Conservation (phyloP, 768 basidiomycete genomes). For the Gloeostereum incarnatum region DNA sequence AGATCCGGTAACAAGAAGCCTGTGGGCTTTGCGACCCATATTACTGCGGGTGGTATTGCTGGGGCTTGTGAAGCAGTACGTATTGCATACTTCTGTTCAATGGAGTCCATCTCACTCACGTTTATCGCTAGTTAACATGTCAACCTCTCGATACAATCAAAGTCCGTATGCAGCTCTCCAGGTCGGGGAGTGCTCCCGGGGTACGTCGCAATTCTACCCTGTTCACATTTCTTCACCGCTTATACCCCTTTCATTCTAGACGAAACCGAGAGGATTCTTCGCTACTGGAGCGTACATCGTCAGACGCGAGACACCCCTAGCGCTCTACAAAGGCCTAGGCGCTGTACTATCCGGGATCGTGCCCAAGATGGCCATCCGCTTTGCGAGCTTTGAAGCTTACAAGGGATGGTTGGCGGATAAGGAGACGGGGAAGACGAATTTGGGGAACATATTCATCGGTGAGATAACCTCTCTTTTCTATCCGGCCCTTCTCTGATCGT, state of each 20-base stretch:
- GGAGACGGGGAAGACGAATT: constrained; percentile 68
- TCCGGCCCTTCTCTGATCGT: not conserved
- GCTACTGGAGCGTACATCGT: constrained; percentile 88
- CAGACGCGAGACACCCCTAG: constrained; percentile 85
- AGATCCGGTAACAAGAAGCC: constrained; percentile 59
- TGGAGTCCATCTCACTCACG: not conserved
- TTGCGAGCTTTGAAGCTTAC: constrained; percentile 96
- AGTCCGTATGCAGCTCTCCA: constrained; percentile 98
- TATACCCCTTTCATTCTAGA: constrained; percentile 33
- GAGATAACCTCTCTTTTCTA: constrained; percentile 15
- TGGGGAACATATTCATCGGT: constrained; percentile 85
- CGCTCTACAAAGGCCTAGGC: constrained; percentile 96
- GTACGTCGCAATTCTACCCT: constrained; percentile 40
- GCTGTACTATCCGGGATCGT: constrained; percentile 96
- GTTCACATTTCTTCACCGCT: not conserved
- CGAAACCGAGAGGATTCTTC: constrained; percentile 85
- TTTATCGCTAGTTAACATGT: constrained; percentile 50
- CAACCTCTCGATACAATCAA: constrained; percentile 99
- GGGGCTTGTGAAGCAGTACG: constrained; percentile 89
- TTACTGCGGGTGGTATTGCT: constrained; percentile 90
- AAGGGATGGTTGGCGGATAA: constrained; percentile 73
- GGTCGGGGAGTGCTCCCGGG: constrained; percentile 67
- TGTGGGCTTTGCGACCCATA: constrained; percentile 80
- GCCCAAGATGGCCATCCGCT: constrained; percentile 99
- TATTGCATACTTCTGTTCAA: constrained; percentile 5